A percentile compares a stretch with the other conserved stretches of the same genome.
These are phyloP conservation scores for Solanum rostratum DNA, from an alignment of 257 asterid species.

Conservation along the genomic window DNA sequence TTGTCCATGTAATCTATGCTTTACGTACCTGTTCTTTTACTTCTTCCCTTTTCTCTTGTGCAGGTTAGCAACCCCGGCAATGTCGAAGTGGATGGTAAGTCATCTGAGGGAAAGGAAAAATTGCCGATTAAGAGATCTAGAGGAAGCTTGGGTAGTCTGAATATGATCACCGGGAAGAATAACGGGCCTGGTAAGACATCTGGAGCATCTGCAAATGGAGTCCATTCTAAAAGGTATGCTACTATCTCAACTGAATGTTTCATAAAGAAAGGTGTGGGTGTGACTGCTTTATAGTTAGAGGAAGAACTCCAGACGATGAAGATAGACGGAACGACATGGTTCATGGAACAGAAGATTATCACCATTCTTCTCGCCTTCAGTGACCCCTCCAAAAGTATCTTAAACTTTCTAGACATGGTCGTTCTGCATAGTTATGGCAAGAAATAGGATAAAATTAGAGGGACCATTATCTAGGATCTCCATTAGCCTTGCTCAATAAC, in stretches of 20 bases:
- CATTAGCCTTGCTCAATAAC: not conserved
- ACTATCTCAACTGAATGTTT: not conserved
- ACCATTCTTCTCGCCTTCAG: not conserved
- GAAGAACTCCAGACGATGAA: not conserved
- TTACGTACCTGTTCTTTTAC: not conserved
- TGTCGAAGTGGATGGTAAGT: constrained; percentile 63
- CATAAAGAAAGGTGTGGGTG: not conserved
- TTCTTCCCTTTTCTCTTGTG: not conserved
- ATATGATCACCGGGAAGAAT: constrained; percentile 71
- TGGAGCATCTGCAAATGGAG: constrained; percentile 67
- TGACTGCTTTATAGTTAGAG: not conserved
- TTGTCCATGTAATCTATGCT: not conserved
- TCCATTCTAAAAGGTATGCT: constrained; percentile 58
- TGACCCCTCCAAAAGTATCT: not conserved
- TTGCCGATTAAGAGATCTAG: constrained; percentile 89
- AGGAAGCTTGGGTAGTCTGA: constrained; percentile 81
- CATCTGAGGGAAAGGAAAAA: constrained; percentile 73
- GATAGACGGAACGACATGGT: not conserved
- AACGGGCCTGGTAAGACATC: constrained; percentile 52
- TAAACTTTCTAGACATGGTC: not conserved
- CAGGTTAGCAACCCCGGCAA: constrained; percentile 51
- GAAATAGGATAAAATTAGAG: not conserved
- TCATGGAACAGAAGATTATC: not conserved
- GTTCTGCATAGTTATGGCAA: not conserved
- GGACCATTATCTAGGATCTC: not conserved